These are phyloP conservation scores for Chlamydomonas applanata DNA, from an alignment of 139 green algal species.

Conservation along the genomic window DNA sequence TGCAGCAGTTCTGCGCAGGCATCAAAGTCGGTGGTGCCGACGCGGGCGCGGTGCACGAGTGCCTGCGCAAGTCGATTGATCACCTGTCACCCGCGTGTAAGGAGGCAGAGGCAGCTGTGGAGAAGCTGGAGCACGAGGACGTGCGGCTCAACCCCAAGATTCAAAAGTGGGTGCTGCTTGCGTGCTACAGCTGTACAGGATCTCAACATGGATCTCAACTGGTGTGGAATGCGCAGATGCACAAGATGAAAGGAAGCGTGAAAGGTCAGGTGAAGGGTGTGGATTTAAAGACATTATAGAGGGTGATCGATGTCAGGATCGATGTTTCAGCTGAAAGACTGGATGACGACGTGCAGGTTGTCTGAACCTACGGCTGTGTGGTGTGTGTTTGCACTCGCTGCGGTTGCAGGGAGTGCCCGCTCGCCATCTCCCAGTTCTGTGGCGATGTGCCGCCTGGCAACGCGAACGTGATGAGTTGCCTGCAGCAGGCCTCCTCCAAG, in stretches of 20 bases:
- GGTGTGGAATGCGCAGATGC: no score
- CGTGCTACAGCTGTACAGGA: not conserved
- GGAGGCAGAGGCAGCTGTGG: constrained; percentile 26
- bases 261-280: no score
- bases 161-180: constrained; percentile 13
- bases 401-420: constrained; percentile 34
- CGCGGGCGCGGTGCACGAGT: constrained; percentile 33
- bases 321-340: no score
- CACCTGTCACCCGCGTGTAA: constrained; percentile 33
- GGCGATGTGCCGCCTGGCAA: constrained; percentile 22
- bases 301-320: no score
- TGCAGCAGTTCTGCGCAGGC: constrained; percentile 34
- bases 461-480: constrained; percentile 30
- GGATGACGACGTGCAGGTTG: no score
- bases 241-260: no score
- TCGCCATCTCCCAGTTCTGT: constrained; percentile 37
- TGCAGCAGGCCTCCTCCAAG: constrained; percentile 25
- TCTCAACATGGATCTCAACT: no score
- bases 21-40: constrained; percentile 19
- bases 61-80: constrained; percentile 31
- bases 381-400: no score
- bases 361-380: no score
- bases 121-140: constrained; percentile 43
- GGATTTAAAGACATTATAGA: no score
- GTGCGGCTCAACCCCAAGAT: constrained; percentile 45